These are phyloP conservation scores for Paecilomyces dactylethromorphus DNA, from an alignment of 2,329 filamentous ascomycete species.

Conservation along the genomic window DNA sequence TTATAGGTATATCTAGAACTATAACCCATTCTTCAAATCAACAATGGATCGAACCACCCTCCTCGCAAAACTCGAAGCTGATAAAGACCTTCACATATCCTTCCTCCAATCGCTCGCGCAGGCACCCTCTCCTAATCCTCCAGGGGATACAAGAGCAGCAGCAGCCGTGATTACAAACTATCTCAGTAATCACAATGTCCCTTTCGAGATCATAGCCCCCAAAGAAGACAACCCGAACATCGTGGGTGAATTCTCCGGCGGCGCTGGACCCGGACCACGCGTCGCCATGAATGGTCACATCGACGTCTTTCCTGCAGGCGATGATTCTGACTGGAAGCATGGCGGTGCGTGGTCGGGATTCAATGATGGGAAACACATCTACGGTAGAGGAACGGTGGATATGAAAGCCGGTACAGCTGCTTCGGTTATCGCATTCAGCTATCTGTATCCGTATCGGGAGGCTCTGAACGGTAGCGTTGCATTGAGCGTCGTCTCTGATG, in stretches of 20 bases:
- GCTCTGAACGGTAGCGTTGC: slow-evolving; percentile 15
- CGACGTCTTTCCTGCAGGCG: slow-evolving; percentile 34
- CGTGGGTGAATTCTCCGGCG: slow-evolving; percentile 17
- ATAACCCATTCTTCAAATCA: background rate
- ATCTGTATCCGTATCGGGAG: slow-evolving; percentile 18
- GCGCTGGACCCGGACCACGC: slow-evolving; percentile 15
- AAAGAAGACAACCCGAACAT: slow-evolving; percentile 26
- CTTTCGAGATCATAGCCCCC: slow-evolving; percentile 21
- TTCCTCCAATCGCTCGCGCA: slow-evolving; percentile 28
- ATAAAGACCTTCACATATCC: slow-evolving; percentile 17
- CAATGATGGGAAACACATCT: slow-evolving; percentile 23
- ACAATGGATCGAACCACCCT: background rate
- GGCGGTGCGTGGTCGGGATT: slow-evolving; percentile 32
- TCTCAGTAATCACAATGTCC: slow-evolving; percentile 17
- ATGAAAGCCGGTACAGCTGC: slow-evolving; percentile 41
- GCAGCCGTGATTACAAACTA: slow-evolving; percentile 24
- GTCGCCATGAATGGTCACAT: slow-evolving; percentile 39
- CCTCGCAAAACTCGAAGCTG: slow-evolving; percentile 3
- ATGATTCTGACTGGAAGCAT: slow-evolving; percentile 24
- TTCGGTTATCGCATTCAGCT: slow-evolving; percentile 31
- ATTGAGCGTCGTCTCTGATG: slow-evolving; percentile 32
- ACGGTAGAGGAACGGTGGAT: slow-evolving; percentile 35
- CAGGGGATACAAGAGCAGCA: slow-evolving; percentile 30
- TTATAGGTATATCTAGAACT: too few species aligned
- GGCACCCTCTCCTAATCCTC: slow-evolving; percentile 32